A percentile compares a stretch with the other conserved stretches of the same genome.
Evolutionary conservation across 1,284 basidiomycete genomes (phyloP).

Genomic region (Pascua guehoae): DNA sequence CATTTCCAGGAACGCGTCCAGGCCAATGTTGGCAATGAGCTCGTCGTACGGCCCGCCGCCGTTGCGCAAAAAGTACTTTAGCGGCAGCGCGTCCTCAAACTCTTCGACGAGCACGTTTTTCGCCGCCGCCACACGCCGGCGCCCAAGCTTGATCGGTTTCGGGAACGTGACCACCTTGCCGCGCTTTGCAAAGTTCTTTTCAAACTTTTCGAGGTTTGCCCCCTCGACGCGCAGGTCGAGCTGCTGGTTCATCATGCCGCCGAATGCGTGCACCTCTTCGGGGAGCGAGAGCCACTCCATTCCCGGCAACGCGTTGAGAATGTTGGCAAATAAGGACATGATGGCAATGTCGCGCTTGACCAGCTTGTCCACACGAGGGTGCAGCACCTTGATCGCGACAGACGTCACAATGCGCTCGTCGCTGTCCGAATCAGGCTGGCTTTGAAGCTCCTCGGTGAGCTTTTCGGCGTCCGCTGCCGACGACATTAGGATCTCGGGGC

Average conservation of each 20-base stretch:
- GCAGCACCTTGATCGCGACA: slow-evolving; percentile 94
- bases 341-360: slow-evolving; percentile 62
- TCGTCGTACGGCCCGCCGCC: slow-evolving; percentile 90
- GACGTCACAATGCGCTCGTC: slow-evolving; percentile 61
- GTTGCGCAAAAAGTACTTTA: slow-evolving; percentile 81
- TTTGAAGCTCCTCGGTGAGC: slow-evolving; percentile 44
- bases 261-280: slow-evolving; percentile 92
- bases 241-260: slow-evolving; percentile 95
- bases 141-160: slow-evolving; percentile 60
- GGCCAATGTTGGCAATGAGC: slow-evolving; percentile 82
- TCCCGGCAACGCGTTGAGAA: slow-evolving; percentile 77
- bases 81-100: slow-evolving; percentile 84
- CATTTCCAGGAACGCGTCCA: slow-evolving; percentile 98
- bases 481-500: slow-evolving; percentile 71
- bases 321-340: slow-evolving; percentile 76
- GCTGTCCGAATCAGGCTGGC: background rate
- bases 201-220: slow-evolving; percentile 79
- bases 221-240: slow-evolving; percentile 88
- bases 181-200: slow-evolving; percentile 72
- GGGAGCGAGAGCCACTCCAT: slow-evolving; percentile 96
- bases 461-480: slow-evolving; percentile 20
- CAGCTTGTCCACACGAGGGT: slow-evolving; percentile 48
- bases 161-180: slow-evolving; percentile 86
- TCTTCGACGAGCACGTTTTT: slow-evolving; percentile 88
- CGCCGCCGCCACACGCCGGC: slow-evolving; percentile 1